Percentiles rank a stretch among this genome's conserved stretches.
Evolutionary conservation across 192 early-diverging fungal genomes (phyloP).

Genomic region (Entomortierella parvispora): DNA sequence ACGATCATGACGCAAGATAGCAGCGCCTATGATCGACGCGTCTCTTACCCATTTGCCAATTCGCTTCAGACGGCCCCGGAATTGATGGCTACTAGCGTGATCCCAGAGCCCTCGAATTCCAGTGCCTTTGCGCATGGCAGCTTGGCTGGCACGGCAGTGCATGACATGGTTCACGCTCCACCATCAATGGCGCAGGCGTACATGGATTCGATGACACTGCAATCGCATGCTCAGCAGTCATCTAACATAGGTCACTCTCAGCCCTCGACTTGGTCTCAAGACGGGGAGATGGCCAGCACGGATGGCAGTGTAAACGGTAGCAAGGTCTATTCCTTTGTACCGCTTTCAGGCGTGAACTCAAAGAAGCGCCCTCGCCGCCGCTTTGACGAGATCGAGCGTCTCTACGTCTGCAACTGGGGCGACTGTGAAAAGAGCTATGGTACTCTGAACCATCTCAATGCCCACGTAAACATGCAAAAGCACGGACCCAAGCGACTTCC

Average conservation of each 20-base stretch:
- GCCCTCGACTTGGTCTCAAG: constrained; percentile 20
- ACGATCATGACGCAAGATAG: constrained; percentile 17
- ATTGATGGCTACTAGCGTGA: constrained; percentile 24
- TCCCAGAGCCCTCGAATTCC: constrained; percentile 27
- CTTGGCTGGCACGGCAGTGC: constrained; percentile 19
- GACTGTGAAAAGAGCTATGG: constrained; percentile 72
- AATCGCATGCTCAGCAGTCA: constrained; percentile 19
- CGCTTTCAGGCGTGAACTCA: constrained; percentile 63
- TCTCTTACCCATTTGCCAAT: constrained; percentile 39
- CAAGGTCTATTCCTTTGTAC: constrained; percentile 65
- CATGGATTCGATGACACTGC: constrained; percentile 26
- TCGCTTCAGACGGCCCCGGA: constrained; percentile 23
- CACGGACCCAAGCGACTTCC: constrained; percentile 70
- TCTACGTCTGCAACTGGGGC: constrained; percentile 68
- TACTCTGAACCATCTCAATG: constrained; percentile 74
- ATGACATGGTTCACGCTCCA: constrained; percentile 21
- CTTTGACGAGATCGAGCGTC: constrained; percentile 74
- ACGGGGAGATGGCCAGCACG: constrained; percentile 26
- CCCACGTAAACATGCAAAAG: constrained; percentile 75
- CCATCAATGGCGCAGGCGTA: constrained; percentile 9
- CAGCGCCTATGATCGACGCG: constrained; percentile 19
- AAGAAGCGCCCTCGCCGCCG: constrained; percentile 68
- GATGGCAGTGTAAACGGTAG: constrained; percentile 43
- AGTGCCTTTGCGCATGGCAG: constrained; percentile 24
- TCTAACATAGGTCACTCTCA: neutral